A percentile compares a stretch with the other conserved stretches of the same genome.
phyloP scores from a whole-genome alignment of 306 rosid genomes.

The Delonix regia region DNA sequence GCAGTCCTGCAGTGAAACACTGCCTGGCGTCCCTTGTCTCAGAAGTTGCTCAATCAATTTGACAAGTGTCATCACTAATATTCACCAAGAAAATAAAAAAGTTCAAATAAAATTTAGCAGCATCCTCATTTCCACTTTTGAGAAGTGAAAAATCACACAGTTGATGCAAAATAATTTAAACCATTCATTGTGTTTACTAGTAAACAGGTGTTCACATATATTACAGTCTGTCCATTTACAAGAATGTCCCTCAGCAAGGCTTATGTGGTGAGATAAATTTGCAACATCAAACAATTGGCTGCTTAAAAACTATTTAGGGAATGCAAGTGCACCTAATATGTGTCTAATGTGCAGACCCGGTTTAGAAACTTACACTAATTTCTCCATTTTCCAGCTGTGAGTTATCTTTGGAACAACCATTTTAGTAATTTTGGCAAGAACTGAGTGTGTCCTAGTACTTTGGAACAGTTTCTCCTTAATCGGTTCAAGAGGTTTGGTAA shows the following conservation, averaged over 20 bases:
- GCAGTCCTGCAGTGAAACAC: conserved; percentile 55
- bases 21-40: conserved; percentile 57
- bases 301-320: conserved; percentile 16
- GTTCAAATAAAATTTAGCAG: background rate
- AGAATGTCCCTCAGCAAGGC: background rate
- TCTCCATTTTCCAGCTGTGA: background rate
- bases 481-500: background rate
- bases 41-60: conserved; percentile 66
- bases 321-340: background rate
- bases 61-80: conserved; percentile 70
- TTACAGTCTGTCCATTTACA: background rate
- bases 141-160: background rate
- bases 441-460: background rate
- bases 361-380: background rate
- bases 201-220: background rate
- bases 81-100: conserved; percentile 29
- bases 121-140: background rate
- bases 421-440: background rate
- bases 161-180: conserved; percentile 22
- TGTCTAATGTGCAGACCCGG: background rate
- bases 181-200: conserved; percentile 2
- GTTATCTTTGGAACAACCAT: background rate
- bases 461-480: background rate
- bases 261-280: conserved; percentile 2
- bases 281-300: conserved; percentile 14